Conservation (phyloP, 2,329 filamentous ascomycete species). For the Pyrenochaeta sp. region DNA sequence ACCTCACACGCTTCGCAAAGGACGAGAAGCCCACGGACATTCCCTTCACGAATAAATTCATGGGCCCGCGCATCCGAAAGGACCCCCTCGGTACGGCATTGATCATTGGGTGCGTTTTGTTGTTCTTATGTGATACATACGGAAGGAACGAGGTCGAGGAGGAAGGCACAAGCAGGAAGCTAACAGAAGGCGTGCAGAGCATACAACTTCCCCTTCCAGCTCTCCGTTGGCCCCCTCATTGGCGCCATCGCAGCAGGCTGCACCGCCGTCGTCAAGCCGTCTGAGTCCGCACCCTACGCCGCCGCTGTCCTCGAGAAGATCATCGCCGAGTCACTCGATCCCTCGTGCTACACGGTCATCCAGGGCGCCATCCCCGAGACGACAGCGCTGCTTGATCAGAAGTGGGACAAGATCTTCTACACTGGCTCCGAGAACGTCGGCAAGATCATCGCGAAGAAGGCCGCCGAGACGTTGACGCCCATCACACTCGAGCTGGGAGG, state of each 20-base stretch:
- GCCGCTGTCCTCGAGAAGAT: constrained; percentile 84
- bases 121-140: neutral
- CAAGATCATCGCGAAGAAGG: constrained; percentile 62
- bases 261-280: constrained; percentile 89
- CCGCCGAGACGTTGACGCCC: constrained; percentile 71
- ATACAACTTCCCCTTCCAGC: constrained; percentile 92
- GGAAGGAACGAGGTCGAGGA: neutral
- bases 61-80: constrained; percentile 81
- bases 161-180: neutral
- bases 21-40: constrained; percentile 81
- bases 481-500: constrained; percentile 91
- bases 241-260: constrained; percentile 94
- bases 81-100: constrained; percentile 86
- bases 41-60: constrained; percentile 69
- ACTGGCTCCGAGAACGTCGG: constrained; percentile 83
- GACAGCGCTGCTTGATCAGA: constrained; percentile 81
- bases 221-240: constrained; percentile 79
- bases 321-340: constrained; percentile 78
- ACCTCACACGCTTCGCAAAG: constrained; percentile 81
- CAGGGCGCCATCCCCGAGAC: constrained; percentile 86
- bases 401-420: constrained; percentile 99
- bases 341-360: constrained; percentile 76
- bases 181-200: constrained; percentile 58
- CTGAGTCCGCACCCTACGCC: constrained; percentile 78
- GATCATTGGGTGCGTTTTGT: constrained; percentile 74